These are phyloP conservation scores for Salix udensis DNA, from an alignment of 345 rosid species.

Conservation along the genomic window DNA sequence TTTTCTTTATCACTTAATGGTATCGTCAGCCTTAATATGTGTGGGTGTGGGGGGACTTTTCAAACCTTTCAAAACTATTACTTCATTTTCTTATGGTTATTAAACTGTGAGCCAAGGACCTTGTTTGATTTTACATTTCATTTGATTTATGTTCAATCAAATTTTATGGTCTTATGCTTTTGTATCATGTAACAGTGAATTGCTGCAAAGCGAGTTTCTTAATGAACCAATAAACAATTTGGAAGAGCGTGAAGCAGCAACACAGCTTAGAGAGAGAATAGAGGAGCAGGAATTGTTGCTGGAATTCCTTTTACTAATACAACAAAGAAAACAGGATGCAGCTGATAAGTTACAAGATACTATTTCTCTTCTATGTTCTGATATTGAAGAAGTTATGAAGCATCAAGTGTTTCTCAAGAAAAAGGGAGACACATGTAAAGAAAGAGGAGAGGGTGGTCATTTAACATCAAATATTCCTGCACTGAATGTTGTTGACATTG, in stretches of 20 bases:
- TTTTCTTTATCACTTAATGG: background rate
- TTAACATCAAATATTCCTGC: conserved; percentile 43
- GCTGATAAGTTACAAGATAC: conserved; percentile 65
- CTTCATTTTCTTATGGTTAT: conserved; percentile 67
- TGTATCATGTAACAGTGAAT: conserved; percentile 50
- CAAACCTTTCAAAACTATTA: no score
- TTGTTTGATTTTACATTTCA: background rate
- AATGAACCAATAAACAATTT: conserved; percentile 65
- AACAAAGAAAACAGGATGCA: conserved; percentile 72
- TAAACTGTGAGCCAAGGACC: conserved; percentile 72
- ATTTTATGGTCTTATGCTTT: background rate
- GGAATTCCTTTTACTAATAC: conserved; percentile 74
- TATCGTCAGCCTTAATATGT: background rate
- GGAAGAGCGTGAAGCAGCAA: conserved; percentile 86
- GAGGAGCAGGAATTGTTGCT: conserved; percentile 82
- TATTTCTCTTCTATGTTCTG: conserved; percentile 65
- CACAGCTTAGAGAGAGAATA: conserved; percentile 65
- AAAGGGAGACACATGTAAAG: conserved; percentile 39
- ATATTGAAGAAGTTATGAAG: conserved; percentile 71
- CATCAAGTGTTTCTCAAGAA: conserved; percentile 55
- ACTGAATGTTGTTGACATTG: conserved; percentile 33
- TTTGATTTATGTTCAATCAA: background rate
- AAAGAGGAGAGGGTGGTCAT: conserved; percentile 40
- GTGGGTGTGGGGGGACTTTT: background rate
- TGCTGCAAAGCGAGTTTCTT: conserved; percentile 77